These are phyloP conservation scores for Ganoderma leucocontextum DNA, from an alignment of 1,284 basidiomycete genomes.

Conservation along the genomic window DNA sequence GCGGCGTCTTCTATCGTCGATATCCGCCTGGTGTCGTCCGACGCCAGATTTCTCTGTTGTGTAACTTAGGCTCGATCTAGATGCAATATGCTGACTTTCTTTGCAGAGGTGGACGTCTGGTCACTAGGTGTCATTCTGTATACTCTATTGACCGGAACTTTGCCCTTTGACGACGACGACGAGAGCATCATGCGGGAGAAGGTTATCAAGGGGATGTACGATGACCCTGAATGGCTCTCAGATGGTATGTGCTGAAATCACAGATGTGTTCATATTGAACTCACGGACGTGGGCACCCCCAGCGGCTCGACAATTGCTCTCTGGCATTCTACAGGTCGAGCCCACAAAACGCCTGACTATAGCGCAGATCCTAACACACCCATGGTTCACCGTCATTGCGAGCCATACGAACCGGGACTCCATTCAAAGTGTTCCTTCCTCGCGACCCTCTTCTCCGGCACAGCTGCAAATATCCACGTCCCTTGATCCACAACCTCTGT, in stretches of 20 bases:
- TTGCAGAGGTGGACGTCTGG: constrained; percentile 94
- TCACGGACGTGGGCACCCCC: constrained; percentile 11
- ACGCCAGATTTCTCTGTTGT: not conserved
- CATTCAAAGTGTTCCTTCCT: constrained; percentile 39
- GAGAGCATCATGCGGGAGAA: constrained; percentile 89
- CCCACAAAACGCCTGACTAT: constrained; percentile 82
- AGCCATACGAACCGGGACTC: constrained; percentile 39
- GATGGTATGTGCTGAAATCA: constrained; percentile 58
- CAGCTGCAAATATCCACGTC: constrained; percentile 36
- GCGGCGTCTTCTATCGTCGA: not conserved
- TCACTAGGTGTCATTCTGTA: constrained; percentile 96
- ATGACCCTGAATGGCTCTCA: constrained; percentile 92
- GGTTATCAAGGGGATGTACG: constrained; percentile 89
- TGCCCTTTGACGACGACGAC: constrained; percentile 98
- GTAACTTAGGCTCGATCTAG: not conserved
- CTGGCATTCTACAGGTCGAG: constrained; percentile 83
- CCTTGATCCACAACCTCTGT: constrained; percentile 48
- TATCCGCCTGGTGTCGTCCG: not conserved
- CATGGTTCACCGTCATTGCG: constrained; percentile 80
- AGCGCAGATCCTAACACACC: constrained; percentile 85
- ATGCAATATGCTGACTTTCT: not conserved
- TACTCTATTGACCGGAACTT: constrained; percentile 89
- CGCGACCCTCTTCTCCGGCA: constrained; percentile 36
- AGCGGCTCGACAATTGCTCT: constrained; percentile 88
- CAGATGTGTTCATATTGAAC: not conserved